Conservation (phyloP, 1,139 yeast genomes). For the Debaryomycetaceae sp. region DNA sequence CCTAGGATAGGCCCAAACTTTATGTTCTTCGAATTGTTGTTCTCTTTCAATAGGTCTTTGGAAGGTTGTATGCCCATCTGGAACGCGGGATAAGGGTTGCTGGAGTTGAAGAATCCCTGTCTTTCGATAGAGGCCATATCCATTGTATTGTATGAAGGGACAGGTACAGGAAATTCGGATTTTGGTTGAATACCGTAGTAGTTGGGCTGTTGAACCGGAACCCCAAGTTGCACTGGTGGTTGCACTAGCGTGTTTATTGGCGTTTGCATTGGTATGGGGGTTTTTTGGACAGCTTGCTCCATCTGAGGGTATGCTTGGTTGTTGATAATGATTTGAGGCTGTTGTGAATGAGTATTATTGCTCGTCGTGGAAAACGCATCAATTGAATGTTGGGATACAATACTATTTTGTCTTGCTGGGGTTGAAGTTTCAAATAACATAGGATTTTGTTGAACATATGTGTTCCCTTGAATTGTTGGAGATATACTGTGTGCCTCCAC, state of each 20-base stretch:
- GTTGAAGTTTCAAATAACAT: not conserved
- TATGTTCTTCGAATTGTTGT: slow-evolving; percentile 26
- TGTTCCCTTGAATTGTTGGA: not conserved
- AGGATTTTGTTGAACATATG: not conserved
- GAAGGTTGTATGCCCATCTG: not conserved
- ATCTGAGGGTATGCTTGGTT: not conserved
- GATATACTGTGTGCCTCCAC: not conserved
- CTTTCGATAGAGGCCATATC: not conserved
- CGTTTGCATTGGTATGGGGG: not conserved
- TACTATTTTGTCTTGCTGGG: not conserved
- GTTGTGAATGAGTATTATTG: not conserved
- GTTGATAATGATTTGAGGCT: not conserved
- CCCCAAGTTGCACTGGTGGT: not conserved
- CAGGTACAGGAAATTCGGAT: not conserved
- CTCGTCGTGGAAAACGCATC: not conserved
- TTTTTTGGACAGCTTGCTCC: not conserved
- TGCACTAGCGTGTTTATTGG: not conserved
- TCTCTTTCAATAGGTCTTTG: slow-evolving; percentile 12
- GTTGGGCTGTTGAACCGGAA: not conserved
- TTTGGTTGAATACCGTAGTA: not conserved
- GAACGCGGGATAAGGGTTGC: not conserved
- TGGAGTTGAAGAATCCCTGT: not conserved
- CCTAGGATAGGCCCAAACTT: slow-evolving; percentile 43
- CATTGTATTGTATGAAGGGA: not conserved
- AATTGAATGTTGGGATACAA: not conserved